Base-by-base conservation (phyloP, 495 filamentous ascomycete genomes). In the Durotheca rogersii region DNA sequence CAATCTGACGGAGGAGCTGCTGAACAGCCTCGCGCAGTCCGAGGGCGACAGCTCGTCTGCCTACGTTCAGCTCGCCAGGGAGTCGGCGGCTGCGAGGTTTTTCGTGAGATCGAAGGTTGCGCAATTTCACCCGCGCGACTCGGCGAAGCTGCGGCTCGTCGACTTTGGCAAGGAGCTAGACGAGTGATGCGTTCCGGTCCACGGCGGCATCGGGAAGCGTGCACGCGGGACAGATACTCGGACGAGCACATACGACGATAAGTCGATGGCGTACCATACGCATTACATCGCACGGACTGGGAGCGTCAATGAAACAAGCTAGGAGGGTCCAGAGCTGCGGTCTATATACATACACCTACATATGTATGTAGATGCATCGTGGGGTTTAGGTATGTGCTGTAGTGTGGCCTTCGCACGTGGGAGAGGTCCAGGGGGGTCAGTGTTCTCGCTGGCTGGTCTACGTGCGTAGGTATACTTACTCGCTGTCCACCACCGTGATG, bases 61-160 rank as follows among this genome's bases (percentile, higher is more conserved):
- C 0, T 95, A 94, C 71, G 75, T 91, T 27, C 70, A 75, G 31
- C 66, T 95, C 7, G 59, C 75, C n/a, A 75, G 78, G 47, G 90
- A 95, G 52, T 86, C 86, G n/a, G 88, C 90, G 7, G 82, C 84
- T 18, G 86, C 84, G 1, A 78, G 89, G 49, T 96, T 95, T 62
- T 73, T 96, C 7, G 86, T 96, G 15, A 75, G 87, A 53, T 86
- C 86, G 16, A 92, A 87, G 61, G 84, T 92, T 23, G 90, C 90
- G 15, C 83, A 89, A 55, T 93, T 93, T 51, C 87, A 95, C 68
- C 88, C 90, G 1, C 82, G 80, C 48, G 89, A 96, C 70, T 87
- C 90, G 0, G 78, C 76, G 41, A 81, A 78, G 61, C 58, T 96
- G 52, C 81, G 86, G 33, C 69, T 96, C 38, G 79, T 94, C 51